Base-by-base conservation (phyloP, 179 eudicot species). In the Spinacia oleracea region DNA sequence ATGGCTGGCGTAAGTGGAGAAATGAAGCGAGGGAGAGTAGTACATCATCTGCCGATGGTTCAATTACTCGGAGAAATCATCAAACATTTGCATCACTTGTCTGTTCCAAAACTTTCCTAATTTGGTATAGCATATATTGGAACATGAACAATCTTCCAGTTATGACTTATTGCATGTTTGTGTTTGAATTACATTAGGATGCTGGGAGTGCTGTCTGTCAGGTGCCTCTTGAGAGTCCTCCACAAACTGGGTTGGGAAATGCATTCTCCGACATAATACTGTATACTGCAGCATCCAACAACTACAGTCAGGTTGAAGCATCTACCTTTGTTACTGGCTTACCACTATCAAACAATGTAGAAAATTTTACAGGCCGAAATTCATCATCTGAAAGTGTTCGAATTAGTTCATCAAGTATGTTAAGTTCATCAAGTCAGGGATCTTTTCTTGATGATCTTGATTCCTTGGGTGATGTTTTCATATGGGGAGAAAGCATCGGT, bases 341-440 rank as follows among this genome's bases (percentile, higher is more conserved):
- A 40, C 83, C 84, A 50, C 75, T 89, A 29, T 65, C 88, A 62
- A 78, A 77, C 58, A 80, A 81, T 73, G 67, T 75, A 72, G 97
- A 90, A 38, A 90, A 80, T 78, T 46, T 87, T 68, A 85, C 83
- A 67, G 79, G 84, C 53, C 87, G 92, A 81, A 84, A 85, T 51
- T 91, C 97, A 14, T 83, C 88, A 58, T 83, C 92, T 70, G 98
- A 95, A 79, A 88, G 85, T 82, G 59, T 86, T 74, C 87, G 98
- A 58, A 89, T 93, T 76, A 95, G 98, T 83, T 90, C 92, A 73
- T 95, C 97, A 46, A 95, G 98, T 85, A 94, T 88, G 70, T 86
- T 95, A 70, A 95, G 98, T 78, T 93, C 98, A 83, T 95, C 98
- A 76, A 95, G 98, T 75, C 98, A 93, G 58, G 98, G 97, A 45